Evolutionary conservation across 2,329 filamentous ascomycete species (phyloP), one percentile per base, ranked within the genome.

Genomic region (Pestalotiopsis sp.): DNA sequence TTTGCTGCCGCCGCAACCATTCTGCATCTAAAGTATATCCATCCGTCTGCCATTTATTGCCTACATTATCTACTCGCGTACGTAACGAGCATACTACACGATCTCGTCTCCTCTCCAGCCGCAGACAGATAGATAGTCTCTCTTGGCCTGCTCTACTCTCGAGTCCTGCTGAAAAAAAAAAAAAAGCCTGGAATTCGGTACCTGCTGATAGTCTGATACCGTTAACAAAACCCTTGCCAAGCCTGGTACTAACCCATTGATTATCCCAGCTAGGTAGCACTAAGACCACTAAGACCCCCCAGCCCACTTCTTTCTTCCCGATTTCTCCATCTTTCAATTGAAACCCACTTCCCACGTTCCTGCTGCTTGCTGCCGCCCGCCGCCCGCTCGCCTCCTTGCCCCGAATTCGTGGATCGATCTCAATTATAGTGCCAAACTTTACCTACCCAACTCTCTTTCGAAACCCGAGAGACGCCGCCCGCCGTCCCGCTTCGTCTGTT

Each of bases 261-360:
- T 62, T 31, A 36, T 36, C 31, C 31, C 31, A 36, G 31, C 31
- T 36, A 36, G 27, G 27, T 27, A 27, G 31, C 31, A 36, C 31
- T 2, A 36, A 36, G 31, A 36, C 31, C 31, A 31, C 7, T 9
- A 36, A 36, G 31, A 36, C 31, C 31, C 31, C 31, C 31, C 31
- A 64, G 38, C 61, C 61, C 61, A 52, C 61, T 64, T 64, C 61
- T 64, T 64, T 64, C 27, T 36, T 59, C 39, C 59, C 61, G n/a
- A 64, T 38, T 64, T 64, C 61, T 25, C 61, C 38, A 64, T 64
- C 45, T 52, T 52, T 12, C 45, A 9, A 17, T n/a, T n/a, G 17
- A 9, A n/a, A 52, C 45, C 45, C 45, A 52, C 45, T 52, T 52
- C 45, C 45, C 45, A 52, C n/a, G 45, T 52, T 52, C 45, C 45